Percentiles rank a stretch among this genome's conserved stretches.
phyloP scores from a whole-genome alignment of 2,329 filamentous ascomycete genomes.

The Hyphodiscus sp. region DNA sequence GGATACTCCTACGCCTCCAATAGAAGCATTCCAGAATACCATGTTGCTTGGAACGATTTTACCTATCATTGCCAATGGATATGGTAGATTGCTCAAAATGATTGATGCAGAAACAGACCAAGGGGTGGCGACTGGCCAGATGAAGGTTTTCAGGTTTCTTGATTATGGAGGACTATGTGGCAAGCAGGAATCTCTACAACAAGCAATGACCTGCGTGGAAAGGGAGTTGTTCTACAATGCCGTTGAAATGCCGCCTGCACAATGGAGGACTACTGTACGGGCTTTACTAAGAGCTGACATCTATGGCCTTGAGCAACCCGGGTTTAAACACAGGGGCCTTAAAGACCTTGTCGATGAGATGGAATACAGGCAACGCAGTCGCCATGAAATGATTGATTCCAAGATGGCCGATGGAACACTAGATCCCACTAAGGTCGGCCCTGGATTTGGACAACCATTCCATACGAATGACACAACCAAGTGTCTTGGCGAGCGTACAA shows the following conservation, averaged over 20 bases:
- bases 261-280: conserved; percentile 49
- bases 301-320: conserved; percentile 40
- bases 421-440: background rate
- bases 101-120: conserved; percentile 45
- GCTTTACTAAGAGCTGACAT: conserved; percentile 51
- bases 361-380: conserved; percentile 41
- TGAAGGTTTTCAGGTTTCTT: conserved; percentile 24
- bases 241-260: conserved; percentile 41
- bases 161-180: conserved; percentile 26
- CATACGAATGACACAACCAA: background rate
- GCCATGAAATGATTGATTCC: conserved; percentile 45
- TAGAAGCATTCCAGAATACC: conserved; percentile 49
- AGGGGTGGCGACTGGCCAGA: conserved; percentile 37
- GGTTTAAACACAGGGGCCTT: conserved; percentile 40
- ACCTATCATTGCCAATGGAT: conserved; percentile 51
- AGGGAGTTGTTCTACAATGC: conserved; percentile 33
- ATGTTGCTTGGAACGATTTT: conserved; percentile 54
- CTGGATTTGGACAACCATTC: background rate
- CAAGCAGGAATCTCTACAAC: conserved; percentile 5
- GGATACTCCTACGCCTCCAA: conserved; percentile 34
- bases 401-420: conserved; percentile 35
- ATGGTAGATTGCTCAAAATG: conserved; percentile 47
- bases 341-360: conserved; percentile 48
- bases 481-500: conserved; percentile 32
- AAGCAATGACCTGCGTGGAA: conserved; percentile 14